phyloP scores from a whole-genome alignment of 2,329 filamentous ascomycete genomes.

The Cadophora gregata region DNA sequence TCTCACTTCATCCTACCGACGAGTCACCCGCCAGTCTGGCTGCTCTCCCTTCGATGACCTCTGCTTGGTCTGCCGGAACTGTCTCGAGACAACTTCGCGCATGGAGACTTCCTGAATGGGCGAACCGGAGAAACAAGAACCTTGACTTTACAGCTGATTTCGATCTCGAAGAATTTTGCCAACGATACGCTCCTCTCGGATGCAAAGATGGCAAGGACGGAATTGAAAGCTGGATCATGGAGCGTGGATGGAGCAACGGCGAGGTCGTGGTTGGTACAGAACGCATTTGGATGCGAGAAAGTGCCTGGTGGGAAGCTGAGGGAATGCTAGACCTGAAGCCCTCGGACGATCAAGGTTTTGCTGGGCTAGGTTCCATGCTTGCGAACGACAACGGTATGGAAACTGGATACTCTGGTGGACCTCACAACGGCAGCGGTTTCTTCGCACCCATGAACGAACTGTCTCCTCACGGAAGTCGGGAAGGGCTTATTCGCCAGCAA shows the following conservation, averaged over 20 bases:
- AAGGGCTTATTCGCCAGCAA: conserved; percentile 64
- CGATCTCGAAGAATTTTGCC: conserved; percentile 88
- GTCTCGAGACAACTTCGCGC: conserved; percentile 91
- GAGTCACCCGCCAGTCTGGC: conserved; percentile 78
- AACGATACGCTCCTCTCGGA: conserved; percentile 81
- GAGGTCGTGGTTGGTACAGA: conserved; percentile 91
- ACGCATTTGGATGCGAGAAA: conserved; percentile 94
- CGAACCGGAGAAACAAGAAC: conserved; percentile 87
- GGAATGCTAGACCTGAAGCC: conserved; percentile 88
- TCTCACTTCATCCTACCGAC: conserved; percentile 90
- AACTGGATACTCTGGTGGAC: conserved; percentile 68
- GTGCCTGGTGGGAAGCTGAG: conserved; percentile 97
- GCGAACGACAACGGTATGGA: conserved; percentile 66
- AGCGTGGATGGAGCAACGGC: conserved; percentile 97
- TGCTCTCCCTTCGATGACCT: conserved; percentile 73
- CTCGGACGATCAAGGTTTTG: conserved; percentile 38
- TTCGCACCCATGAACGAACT: conserved; percentile 69
- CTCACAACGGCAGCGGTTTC: conserved; percentile 65
- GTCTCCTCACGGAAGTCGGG: conserved; percentile 70
- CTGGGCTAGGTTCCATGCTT: conserved; percentile 56
- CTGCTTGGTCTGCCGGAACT: conserved; percentile 89
- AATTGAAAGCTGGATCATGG: conserved; percentile 91
- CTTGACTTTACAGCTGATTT: conserved; percentile 98
- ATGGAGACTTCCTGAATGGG: conserved; percentile 96
- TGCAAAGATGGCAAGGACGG: conserved; percentile 91